Evolutionary conservation across 345 rosid species (phyloP).

Genomic region (Excoecaria cochinchinensis): DNA sequence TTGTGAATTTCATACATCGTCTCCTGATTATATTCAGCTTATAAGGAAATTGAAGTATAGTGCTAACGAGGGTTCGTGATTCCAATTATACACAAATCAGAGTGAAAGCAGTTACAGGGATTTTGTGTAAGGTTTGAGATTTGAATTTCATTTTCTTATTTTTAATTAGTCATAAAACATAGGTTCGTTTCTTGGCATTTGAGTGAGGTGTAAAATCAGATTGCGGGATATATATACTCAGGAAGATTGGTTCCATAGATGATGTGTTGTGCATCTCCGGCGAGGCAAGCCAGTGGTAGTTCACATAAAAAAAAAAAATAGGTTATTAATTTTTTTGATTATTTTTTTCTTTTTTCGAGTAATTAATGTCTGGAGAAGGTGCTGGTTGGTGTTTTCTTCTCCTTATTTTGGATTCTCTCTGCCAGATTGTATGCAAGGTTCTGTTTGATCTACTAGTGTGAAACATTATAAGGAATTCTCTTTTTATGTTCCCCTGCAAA

Average conservation of each 20-base stretch:
- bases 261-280: constrained; percentile 40
- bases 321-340: constrained; percentile 19
- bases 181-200: constrained; percentile 48
- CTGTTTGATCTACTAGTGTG: constrained; percentile 43
- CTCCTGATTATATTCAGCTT: constrained; percentile 34
- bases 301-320: constrained; percentile 16
- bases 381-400: constrained; percentile 34
- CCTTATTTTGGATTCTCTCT: constrained; percentile 34
- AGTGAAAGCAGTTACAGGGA: constrained; percentile 40
- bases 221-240: constrained; percentile 49
- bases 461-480: constrained; percentile 37
- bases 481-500: constrained; percentile 36
- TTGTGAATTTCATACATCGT: constrained; percentile 37
- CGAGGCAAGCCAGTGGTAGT: constrained; percentile 26
- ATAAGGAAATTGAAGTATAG: constrained; percentile 37
- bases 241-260: constrained; percentile 45
- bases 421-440: constrained; percentile 47
- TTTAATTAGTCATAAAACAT: constrained; percentile 28
- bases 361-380: constrained; percentile 33
- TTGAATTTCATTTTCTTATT: constrained; percentile 21
- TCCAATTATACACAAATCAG: constrained; percentile 39
- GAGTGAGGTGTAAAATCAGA: constrained; percentile 64
- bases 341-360: not conserved
- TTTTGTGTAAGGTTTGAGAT: constrained; percentile 53
- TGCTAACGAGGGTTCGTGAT: constrained; percentile 41